Evolutionary conservation across 352 stramenopile genomes (phyloP).

Genomic region (Phytophthora pisi): DNA sequence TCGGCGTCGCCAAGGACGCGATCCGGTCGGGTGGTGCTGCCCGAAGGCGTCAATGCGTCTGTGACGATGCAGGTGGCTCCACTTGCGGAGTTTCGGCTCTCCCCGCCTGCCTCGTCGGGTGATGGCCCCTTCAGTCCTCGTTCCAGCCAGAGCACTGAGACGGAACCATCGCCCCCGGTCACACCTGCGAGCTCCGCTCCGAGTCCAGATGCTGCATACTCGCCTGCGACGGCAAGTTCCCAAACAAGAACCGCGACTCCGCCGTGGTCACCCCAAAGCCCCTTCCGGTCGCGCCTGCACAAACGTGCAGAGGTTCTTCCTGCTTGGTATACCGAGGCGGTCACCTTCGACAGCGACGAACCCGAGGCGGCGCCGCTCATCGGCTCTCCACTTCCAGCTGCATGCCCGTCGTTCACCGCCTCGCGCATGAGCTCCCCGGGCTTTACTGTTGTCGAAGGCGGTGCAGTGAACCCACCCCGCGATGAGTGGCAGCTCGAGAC

Average conservation of each 20-base stretch:
- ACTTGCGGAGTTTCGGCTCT: conserved; percentile 1
- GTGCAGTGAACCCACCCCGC: no score
- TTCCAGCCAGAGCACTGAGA: neutral
- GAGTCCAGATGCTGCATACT: neutral
- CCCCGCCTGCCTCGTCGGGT: neutral
- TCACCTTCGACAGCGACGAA: neutral
- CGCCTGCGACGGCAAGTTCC: neutral
- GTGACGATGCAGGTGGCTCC: neutral
- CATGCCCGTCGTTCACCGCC: neutral
- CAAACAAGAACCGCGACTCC: neutral
- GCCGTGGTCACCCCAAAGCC: neutral
- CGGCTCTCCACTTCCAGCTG: neutral
- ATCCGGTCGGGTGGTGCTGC: neutral
- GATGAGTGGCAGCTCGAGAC: neutral
- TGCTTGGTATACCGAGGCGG: neutral
- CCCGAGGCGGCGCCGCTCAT: neutral
- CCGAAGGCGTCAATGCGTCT: neutral
- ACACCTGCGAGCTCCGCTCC: neutral
- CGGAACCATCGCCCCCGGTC: neutral
- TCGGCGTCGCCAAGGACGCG: neutral
- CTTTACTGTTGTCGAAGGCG: no score
- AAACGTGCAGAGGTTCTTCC: neutral
- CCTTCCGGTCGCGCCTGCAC: neutral
- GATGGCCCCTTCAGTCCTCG: neutral
- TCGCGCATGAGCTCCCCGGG: no score